A percentile compares a stretch with the other conserved stretches of the same genome.
These are phyloP conservation scores for Terfezia boudieri DNA, from an alignment of 495 filamentous ascomycete species.

Conservation along the genomic window DNA sequence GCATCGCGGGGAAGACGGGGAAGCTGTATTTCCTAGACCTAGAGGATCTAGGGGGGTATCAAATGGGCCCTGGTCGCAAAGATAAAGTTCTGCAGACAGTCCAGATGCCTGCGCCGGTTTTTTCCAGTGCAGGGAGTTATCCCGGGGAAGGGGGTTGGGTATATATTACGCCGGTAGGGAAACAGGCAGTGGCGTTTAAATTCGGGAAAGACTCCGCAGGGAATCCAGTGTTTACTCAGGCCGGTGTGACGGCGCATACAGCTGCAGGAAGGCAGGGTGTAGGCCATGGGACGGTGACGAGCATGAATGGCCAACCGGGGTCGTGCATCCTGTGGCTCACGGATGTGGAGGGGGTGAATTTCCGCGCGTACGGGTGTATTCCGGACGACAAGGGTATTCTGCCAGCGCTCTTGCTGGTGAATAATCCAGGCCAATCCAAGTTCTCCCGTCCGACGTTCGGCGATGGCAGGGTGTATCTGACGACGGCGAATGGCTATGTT, in stretches of 20 bases:
- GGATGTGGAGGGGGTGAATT: constrained; percentile 22
- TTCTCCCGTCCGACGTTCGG: constrained; percentile 24
- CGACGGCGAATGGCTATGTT: constrained; percentile 17
- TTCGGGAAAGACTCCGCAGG: constrained; percentile 19
- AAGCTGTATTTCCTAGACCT: constrained; percentile 19
- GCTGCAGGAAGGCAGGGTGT: constrained; percentile 21
- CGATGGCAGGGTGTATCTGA: constrained; percentile 21
- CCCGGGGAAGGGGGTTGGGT: constrained; percentile 26
- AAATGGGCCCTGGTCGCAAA: constrained; percentile 21
- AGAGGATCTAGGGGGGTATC: constrained; percentile 17
- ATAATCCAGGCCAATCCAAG: constrained; percentile 20
- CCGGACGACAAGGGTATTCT: constrained; percentile 20
- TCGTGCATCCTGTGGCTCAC: constrained; percentile 23
- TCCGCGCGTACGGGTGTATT: constrained; percentile 25
- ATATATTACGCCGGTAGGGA: constrained; percentile 22
- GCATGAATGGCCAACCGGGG: constrained; percentile 20
- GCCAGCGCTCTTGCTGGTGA: constrained; percentile 20
- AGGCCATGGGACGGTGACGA: constrained; percentile 23
- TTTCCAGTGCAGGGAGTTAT: constrained; percentile 23
- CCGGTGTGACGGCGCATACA: constrained; percentile 17
- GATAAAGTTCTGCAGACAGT: constrained; percentile 21
- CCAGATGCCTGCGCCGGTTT: constrained; percentile 20
- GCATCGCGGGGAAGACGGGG: constrained; percentile 17
- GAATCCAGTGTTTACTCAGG: constrained; percentile 21
- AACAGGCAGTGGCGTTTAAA: constrained; percentile 21